These are phyloP conservation scores for Apophysomyces trapeziformis DNA, from an alignment of 371 early-diverging fungal species.

Conservation along the genomic window DNA sequence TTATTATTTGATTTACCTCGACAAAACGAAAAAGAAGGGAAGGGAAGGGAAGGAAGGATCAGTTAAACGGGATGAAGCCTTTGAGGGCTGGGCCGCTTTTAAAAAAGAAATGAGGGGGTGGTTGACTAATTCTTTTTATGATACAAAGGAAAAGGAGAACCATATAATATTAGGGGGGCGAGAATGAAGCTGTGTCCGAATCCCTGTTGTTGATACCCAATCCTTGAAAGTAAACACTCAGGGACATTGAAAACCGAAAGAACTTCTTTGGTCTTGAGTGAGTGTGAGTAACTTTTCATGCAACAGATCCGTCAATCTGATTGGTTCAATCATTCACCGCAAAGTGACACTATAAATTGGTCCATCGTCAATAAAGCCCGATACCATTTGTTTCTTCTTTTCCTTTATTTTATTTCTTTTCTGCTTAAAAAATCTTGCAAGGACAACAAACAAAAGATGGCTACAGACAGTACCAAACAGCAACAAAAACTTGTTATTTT, in stretches of 20 bases:
- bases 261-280: neutral
- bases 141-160: neutral
- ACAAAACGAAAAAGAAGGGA: too few relatives aligned
- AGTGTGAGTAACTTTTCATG: constrained; percentile 2
- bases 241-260: constrained; percentile 2
- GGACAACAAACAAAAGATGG: neutral
- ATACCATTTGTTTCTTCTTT: constrained; percentile 1
- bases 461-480: constrained; percentile 12
- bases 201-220: neutral
- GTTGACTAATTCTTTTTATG: too few relatives aligned
- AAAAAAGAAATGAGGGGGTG: neutral
- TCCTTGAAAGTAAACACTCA: neutral
- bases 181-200: too few relatives aligned
- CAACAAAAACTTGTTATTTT: constrained; percentile 88
- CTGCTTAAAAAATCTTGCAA: neutral
- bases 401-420: constrained; percentile 7
- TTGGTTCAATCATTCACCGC: neutral
- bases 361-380: neutral
- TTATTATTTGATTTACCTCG: neutral
- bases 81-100: constrained; percentile 1
- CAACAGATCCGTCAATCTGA: neutral
- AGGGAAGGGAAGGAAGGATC: constrained; percentile 5
- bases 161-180: neutral
- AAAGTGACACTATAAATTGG: neutral
- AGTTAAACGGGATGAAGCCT: constrained; percentile 5